phyloP scores from a whole-genome alignment of 2,329 filamentous ascomycete species.

The Claviceps capensis region DNA sequence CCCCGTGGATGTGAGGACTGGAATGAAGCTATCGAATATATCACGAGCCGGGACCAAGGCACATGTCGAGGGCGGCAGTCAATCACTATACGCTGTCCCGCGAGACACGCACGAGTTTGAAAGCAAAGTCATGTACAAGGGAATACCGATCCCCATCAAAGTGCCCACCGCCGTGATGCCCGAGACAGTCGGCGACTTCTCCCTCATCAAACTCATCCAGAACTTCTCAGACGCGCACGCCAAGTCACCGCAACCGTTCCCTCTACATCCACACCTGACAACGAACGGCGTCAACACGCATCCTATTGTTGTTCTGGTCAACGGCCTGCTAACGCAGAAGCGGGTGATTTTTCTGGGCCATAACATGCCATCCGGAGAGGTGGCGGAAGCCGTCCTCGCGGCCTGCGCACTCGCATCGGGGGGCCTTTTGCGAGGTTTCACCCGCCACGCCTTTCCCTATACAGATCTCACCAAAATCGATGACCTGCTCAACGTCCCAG shows the following conservation, averaged over 20 bases:
- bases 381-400: constrained; percentile 95
- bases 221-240: constrained; percentile 76
- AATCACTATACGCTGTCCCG: constrained; percentile 60
- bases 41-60: constrained; percentile 50
- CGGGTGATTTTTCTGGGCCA: constrained; percentile 91
- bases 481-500: constrained; percentile 86
- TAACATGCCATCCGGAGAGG: constrained; percentile 87
- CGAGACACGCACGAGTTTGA: constrained; percentile 97
- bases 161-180: constrained; percentile 86
- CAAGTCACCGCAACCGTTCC: constrained; percentile 73
- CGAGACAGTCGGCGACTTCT: constrained; percentile 96
- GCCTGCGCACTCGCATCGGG: constrained; percentile 89
- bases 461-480: constrained; percentile 97
- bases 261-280: constrained; percentile 80
- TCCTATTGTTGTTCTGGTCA: constrained; percentile 86
- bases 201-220: constrained; percentile 90
- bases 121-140: constrained; percentile 88
- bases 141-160: constrained; percentile 92
- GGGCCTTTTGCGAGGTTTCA: constrained; percentile 85
- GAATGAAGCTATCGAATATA: constrained; percentile 32
- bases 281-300: constrained; percentile 84
- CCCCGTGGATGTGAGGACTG: constrained; percentile 32
- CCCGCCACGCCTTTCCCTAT: constrained; percentile 91
- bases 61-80: constrained; percentile 39
- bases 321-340: constrained; percentile 91